Evolutionary conservation across 23 red algal genomes (phyloP).

Genomic region (Gracilaria gracilis): DNA sequence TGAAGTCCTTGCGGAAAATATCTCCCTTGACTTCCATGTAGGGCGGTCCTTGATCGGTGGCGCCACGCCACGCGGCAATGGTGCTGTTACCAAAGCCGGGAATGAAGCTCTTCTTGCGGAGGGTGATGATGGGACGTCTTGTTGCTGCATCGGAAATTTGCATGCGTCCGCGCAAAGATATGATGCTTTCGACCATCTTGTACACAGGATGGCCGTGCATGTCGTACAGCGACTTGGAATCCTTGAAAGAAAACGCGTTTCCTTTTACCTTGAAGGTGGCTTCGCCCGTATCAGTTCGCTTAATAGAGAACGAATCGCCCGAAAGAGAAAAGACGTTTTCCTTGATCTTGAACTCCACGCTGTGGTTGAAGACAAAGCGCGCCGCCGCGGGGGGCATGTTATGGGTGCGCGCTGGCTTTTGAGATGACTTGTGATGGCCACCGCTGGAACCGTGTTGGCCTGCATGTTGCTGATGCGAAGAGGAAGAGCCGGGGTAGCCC

Average conservation of each 20-base stretch:
- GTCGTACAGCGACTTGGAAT: constrained; percentile 70
- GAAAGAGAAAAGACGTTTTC: constrained; percentile 73
- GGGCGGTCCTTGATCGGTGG: constrained; percentile 39
- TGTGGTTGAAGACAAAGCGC: constrained; percentile 58
- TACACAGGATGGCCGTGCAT: constrained; percentile 46
- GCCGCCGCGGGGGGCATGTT: constrained; percentile 27
- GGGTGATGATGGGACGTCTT: constrained; percentile 55
- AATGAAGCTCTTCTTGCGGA: constrained; percentile 74
- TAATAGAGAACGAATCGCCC: constrained; percentile 69
- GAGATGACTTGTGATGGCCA: neutral
- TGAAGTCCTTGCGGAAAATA: constrained; percentile 72
- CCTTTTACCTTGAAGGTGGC: constrained; percentile 68
- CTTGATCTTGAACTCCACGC: constrained; percentile 68
- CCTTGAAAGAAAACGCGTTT: constrained; percentile 65
- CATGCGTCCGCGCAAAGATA: constrained; percentile 71
- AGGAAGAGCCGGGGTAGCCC: constrained; percentile 20
- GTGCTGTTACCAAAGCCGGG: constrained; percentile 67
- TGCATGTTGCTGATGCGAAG: constrained; percentile 22
- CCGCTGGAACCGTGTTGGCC: neutral
- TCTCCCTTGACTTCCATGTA: constrained; percentile 71
- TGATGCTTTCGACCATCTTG: constrained; percentile 61
- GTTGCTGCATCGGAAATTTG: constrained; percentile 43
- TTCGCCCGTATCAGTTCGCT: constrained; percentile 49
- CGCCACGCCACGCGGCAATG: constrained; percentile 69
- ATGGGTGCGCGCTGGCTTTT: neutral